Evolutionary conservation across 1,139 yeast species (phyloP), one percentile per base, ranked within the genome.

Genomic region (Hansenula lynferdii): DNA sequence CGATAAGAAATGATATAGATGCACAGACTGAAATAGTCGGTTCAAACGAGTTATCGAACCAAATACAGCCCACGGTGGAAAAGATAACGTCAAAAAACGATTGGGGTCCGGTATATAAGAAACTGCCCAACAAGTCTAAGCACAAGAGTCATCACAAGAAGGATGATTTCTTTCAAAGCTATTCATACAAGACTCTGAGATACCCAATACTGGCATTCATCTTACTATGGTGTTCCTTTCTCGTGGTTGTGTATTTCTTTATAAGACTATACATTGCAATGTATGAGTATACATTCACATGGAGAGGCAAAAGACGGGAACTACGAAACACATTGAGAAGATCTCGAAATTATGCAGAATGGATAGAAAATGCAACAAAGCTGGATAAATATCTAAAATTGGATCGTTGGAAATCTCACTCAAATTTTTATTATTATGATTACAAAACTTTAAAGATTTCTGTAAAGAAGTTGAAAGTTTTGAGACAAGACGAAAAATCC

Each of bases 401-500:
- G 23, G 78, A 78, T 44, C 68, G 70, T 40, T 85, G 94, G 94
- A 74, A 77, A 35, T 52, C 61, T 12, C 78, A 77, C 43, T 80
- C 83, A 15, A 66, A 68, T 45, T 82, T 80, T 48, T 77, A 79
- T 21, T 81, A 78, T 53, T 85, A 84, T 56, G 92, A 85, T 57
- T 79, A 77, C 58, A 70, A 68, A 35, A 78, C 86, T 0, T 64
- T 85, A 11, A 60, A 67, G 32, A 61, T 73, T 37, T 73, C 83
- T 0, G 69, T 75, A 6, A 43, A 57, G n/a, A 67, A 72, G 42
- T 58, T 85, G 40, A 51, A 60, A 29, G 50, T 49, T 5, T 56
- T 71, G 31, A 57, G 28, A 21, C 15, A 24, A 9, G 10, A 28
- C 9, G 28, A 33, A 4, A 53, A 62, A 7, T 53, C 61, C 12